A percentile compares a stretch with the other conserved stretches of the same genome.
These are phyloP conservation scores for Tylopilus intermedius DNA, from an alignment of 768 basidiomycete genomes.

Conservation along the genomic window DNA sequence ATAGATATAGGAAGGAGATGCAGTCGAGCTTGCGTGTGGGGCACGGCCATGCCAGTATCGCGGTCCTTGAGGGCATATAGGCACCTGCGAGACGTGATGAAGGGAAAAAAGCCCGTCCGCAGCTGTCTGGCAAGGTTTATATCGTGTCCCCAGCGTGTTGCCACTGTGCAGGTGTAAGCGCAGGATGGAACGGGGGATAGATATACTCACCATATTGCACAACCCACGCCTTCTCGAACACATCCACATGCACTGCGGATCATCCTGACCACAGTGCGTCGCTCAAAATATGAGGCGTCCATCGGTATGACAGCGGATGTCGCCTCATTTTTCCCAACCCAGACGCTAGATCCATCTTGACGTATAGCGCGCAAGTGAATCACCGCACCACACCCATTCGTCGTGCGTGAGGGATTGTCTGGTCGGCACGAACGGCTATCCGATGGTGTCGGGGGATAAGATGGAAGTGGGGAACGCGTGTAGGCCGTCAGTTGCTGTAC, in stretches of 20 bases:
- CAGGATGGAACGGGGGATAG: not conserved
- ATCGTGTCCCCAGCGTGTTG: slow-evolving; percentile 59
- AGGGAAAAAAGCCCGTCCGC: slow-evolving; percentile 40
- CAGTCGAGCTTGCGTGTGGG: slow-evolving; percentile 12
- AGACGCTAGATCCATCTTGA: slow-evolving; percentile 47
- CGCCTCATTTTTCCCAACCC: slow-evolving; percentile 54
- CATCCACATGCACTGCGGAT: slow-evolving; percentile 60
- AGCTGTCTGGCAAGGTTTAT: slow-evolving; percentile 55
- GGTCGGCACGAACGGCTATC: slow-evolving; percentile 12
- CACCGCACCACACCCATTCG: slow-evolving; percentile 61
- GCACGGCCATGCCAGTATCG: slow-evolving; percentile 37
- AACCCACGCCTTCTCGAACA: slow-evolving; percentile 62
- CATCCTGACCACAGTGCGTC: slow-evolving; percentile 43
- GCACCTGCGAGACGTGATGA: slow-evolving; percentile 15
- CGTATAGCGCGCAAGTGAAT: slow-evolving; percentile 54
- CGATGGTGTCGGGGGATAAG: slow-evolving; percentile 27
- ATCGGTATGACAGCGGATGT: slow-evolving; percentile 50
- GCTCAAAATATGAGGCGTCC: slow-evolving; percentile 56
- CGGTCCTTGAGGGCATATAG: slow-evolving; percentile 38
- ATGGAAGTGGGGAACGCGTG: slow-evolving; percentile 36
- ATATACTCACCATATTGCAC: slow-evolving; percentile 47
- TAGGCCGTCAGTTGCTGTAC: slow-evolving; percentile 16
- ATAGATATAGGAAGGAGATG: slow-evolving; percentile 31
- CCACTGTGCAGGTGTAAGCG: slow-evolving; percentile 41
- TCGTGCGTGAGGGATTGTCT: slow-evolving; percentile 13